Evolutionary conservation across 371 early-diverging fungal species (phyloP), one percentile per base, ranked within the genome.

Genomic region (Mortierella sp.): DNA sequence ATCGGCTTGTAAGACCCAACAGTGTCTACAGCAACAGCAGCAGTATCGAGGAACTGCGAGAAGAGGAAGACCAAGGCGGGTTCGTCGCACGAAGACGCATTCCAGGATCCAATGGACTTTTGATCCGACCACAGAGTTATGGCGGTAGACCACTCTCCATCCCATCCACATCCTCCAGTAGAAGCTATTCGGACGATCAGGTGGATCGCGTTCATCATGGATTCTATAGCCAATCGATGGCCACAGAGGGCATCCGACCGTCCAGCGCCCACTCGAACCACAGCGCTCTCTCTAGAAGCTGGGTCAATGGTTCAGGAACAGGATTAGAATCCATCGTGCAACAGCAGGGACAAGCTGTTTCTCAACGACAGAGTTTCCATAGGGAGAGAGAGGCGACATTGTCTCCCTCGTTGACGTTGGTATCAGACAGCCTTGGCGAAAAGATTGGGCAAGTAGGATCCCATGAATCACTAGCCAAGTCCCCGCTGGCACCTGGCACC

Each of bases 1-100:
- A 62, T 27, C 57, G 43, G 12, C 54, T 55, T 5, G 68, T 68
- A 9, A 37, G 76, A 49, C 76, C 76, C 17, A 59, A 52, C 61
- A 74, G 76, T 49, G 60, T 63, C 3, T 74, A 60, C 50, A 74
- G 76, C 40, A 74, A 74, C 41, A 45, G 57, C 8, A 74, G 76
- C 37, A 74, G 76, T 28, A 68, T 74, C 28, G 76, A 63, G 31
- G 76, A 74, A 19, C 41, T 60, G 10, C 65, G 68, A 28, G 76
- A 63, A 41, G 68, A 64, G 0, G 63, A 64, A 16, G 68, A 57
- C 22, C 46, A 44, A 7, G 53, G 59, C 22, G 68, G 68, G 3
- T 63, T 60, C 12, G 68, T 64, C 2, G 63, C 57, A 1, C 57
- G 76, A 24, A 41, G 76, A 37, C 55, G 68, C 22, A 48, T 60